phyloP scores from a whole-genome alignment of 1,139 yeast genomes.

The Taphrina pruni region DNA sequence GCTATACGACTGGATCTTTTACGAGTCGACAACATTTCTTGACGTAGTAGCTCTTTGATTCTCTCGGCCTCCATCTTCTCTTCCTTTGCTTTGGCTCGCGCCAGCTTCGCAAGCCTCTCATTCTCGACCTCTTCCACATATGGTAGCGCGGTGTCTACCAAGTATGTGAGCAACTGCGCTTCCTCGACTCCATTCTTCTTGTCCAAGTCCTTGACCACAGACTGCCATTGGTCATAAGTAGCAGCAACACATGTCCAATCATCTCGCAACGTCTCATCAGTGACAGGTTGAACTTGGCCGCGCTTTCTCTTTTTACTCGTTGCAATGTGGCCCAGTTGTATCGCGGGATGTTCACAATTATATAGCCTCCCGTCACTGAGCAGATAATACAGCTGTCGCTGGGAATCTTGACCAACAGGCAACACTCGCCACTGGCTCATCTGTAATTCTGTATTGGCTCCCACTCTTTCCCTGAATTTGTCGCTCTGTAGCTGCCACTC shows the following conservation, averaged over 20 bases:
- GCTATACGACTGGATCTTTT: constrained; percentile 37
- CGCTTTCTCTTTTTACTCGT: constrained; percentile 12
- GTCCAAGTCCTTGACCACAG: constrained; percentile 4
- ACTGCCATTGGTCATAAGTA: constrained; percentile 22
- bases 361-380: constrained; percentile 36
- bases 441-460: constrained; percentile 29
- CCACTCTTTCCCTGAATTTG: constrained; percentile 28
- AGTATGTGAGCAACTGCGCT: neutral
- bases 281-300: neutral
- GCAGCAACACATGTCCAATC: constrained; percentile 37
- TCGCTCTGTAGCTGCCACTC: constrained; percentile 40
- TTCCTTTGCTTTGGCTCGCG: constrained; percentile 19
- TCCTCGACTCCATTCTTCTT: neutral
- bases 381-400: constrained; percentile 17
- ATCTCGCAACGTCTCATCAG: neutral
- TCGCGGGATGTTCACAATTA: constrained; percentile 18
- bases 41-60: constrained; percentile 19
- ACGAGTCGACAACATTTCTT: constrained; percentile 24
- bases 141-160: constrained; percentile 18
- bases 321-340: neutral
- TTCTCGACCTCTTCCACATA: constrained; percentile 18
- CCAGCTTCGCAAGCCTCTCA: constrained; percentile 3
- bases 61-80: constrained; percentile 27
- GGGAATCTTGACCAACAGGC: constrained; percentile 30
- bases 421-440: constrained; percentile 32